phyloP scores from a whole-genome alignment of 495 filamentous ascomycete species.

The Podospora sp. region DNA sequence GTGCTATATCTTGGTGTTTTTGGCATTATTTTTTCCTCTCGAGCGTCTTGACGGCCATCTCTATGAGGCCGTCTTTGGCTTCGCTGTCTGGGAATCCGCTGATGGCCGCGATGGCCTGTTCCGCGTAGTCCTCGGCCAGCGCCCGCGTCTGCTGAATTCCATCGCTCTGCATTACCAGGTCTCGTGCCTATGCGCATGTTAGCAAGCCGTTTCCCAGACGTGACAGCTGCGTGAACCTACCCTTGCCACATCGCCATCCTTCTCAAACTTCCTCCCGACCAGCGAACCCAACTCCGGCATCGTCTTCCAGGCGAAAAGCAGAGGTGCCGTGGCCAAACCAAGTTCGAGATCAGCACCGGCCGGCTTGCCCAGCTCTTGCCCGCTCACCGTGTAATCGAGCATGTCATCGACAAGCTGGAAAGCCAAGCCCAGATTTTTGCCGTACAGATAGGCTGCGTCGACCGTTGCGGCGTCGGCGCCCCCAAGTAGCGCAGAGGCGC shows the following conservation, averaged over 20 bases:
- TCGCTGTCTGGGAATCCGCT: slow-evolving; percentile 84
- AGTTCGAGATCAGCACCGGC: slow-evolving; percentile 93
- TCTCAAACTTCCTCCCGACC: slow-evolving; percentile 86
- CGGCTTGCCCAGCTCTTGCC: slow-evolving; percentile 86
- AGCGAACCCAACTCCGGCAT: slow-evolving; percentile 81
- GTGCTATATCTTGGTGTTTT: slow-evolving; percentile 10
- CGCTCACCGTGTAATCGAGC: slow-evolving; percentile 91
- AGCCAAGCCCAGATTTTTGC: slow-evolving; percentile 87
- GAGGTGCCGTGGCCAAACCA: slow-evolving; percentile 90
- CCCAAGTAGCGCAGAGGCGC: slow-evolving; percentile 85
- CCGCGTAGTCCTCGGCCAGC: slow-evolving; percentile 85
- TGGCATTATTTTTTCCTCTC: slow-evolving; percentile 74
- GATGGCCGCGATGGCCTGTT: slow-evolving; percentile 84
- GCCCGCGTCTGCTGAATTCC: slow-evolving; percentile 88
- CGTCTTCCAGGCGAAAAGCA: slow-evolving; percentile 95
- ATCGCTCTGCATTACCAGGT: slow-evolving; percentile 77
- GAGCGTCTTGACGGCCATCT: slow-evolving; percentile 92
- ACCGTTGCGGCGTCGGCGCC: slow-evolving; percentile 75
- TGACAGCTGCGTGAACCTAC: slow-evolving; percentile 50
- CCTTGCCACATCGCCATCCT: slow-evolving; percentile 79
- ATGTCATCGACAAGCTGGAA: slow-evolving; percentile 99
- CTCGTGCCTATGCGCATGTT: slow-evolving; percentile 65
- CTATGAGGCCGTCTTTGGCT: slow-evolving; percentile 84
- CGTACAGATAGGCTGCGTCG: slow-evolving; percentile 88
- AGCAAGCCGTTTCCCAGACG: slow-evolving; percentile 15